phyloP scores from a whole-genome alignment of 176 grass and related monocot genomes.

The Lolium perenne region DNA sequence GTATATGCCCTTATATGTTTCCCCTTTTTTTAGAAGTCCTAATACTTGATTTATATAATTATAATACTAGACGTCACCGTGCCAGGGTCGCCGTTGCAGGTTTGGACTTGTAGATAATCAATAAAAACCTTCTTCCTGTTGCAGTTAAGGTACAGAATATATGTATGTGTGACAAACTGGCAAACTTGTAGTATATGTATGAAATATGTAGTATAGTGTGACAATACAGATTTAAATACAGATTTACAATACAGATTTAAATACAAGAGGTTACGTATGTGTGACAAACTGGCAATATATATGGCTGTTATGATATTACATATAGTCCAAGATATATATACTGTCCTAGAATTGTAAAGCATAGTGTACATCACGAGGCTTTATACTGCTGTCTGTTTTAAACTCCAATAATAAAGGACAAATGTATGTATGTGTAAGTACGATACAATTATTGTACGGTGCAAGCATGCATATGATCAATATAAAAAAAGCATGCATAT shows the following conservation, averaged over 20 bases:
- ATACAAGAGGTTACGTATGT: too few species aligned
- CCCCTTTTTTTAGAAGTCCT: not conserved
- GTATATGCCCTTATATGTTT: not conserved
- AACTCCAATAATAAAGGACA: slow-evolving; percentile 30
- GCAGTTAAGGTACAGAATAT: not conserved
- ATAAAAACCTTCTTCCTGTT: slow-evolving; percentile 32
- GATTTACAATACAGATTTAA: too few species aligned
- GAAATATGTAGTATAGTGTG: too few species aligned
- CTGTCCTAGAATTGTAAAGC: not conserved
- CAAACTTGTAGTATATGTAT: too few species aligned
- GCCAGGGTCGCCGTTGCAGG: slow-evolving; percentile 1
- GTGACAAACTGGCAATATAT: not conserved
- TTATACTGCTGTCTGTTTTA: not conserved
- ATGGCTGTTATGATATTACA: not conserved
- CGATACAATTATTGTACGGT: slow-evolving; percentile 20
- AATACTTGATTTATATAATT: not conserved
- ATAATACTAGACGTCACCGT: not conserved
- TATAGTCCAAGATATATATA: not conserved
- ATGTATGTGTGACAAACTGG: too few species aligned
- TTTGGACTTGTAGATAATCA: not conserved
- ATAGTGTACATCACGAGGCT: slow-evolving; percentile 1
- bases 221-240: too few species aligned
- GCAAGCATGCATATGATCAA: slow-evolving; percentile 1
- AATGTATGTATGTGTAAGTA: not conserved
- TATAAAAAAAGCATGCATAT: slow-evolving; percentile 2